Conservation (phyloP, 164 flowering plant genomes). For the Amborella trichopoda region DNA sequence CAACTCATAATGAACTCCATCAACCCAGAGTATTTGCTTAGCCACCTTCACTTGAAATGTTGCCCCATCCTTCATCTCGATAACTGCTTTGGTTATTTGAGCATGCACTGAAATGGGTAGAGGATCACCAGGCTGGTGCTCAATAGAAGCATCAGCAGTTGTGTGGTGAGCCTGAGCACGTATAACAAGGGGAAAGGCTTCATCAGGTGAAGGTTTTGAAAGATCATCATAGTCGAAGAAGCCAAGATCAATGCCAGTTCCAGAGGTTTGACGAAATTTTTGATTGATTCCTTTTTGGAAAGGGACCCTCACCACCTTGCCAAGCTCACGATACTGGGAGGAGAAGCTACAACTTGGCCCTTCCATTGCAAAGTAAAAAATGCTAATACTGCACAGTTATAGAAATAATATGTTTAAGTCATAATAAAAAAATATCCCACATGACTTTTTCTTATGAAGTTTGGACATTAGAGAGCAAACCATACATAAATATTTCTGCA, state of each 20-base stretch:
- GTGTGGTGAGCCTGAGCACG: constrained; percentile 40
- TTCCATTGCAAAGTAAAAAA: constrained; percentile 78
- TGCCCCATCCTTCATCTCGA: constrained; percentile 43
- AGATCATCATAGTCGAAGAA: constrained; percentile 68
- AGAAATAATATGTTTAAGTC: no score
- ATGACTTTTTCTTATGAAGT: no score
- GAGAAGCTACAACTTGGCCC: constrained; percentile 42
- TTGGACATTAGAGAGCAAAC: no score
- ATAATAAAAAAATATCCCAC: no score
- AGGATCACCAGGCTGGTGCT: constrained; percentile 15
- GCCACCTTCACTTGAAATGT: constrained; percentile 49
- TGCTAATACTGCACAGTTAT: constrained; percentile 67
- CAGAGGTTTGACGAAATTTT: constrained; percentile 62
- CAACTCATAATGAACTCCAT: constrained; percentile 71
- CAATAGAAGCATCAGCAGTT: constrained; percentile 15
- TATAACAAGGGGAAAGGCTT: constrained; percentile 79
- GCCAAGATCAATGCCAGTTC: constrained; percentile 74
- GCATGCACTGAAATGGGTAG: constrained; percentile 31
- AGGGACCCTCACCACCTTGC: constrained; percentile 35
- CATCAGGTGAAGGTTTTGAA: constrained; percentile 56
- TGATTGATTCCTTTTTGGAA: constrained; percentile 63
- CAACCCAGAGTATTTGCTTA: constrained; percentile 68
- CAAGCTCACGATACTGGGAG: constrained; percentile 53
- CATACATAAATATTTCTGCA: no score
- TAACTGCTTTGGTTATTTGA: constrained; percentile 75